Conservation (phyloP, 441 rosid genomes). For the Erodium chrysanthum region DNA sequence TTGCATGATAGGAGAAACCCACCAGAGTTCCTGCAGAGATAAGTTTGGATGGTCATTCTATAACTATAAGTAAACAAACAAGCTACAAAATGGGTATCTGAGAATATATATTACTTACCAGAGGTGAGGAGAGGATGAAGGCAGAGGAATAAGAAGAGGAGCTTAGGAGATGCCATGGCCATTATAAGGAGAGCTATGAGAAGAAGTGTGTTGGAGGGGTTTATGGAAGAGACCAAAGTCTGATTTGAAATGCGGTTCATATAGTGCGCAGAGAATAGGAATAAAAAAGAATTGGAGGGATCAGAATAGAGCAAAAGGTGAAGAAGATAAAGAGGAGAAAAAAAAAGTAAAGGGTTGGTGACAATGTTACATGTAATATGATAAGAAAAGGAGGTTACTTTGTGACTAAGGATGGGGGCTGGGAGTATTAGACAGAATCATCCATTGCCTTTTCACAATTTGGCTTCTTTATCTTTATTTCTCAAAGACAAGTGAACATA, state of each 20-base stretch:
- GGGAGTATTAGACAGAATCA: conserved; percentile 13
- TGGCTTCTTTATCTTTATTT: neutral
- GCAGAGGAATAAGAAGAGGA: conserved; percentile 36
- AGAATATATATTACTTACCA: conserved; percentile 27
- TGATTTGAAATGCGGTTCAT: conserved; percentile 19
- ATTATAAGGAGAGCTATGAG: conserved; percentile 24
- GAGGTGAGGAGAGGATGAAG: conserved; percentile 39
- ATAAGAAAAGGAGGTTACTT: conserved; percentile 43
- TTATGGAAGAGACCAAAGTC: conserved; percentile 23
- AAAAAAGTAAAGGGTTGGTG: conserved; percentile 33
- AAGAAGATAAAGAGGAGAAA: conserved; percentile 16
- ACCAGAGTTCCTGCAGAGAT: conserved; percentile 31
- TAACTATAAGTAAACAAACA: no score
- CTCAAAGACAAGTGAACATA: no score
- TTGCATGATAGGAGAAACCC: conserved; percentile 29
- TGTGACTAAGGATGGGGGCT: conserved; percentile 41
- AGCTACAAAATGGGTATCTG: neutral
- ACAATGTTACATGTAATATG: conserved; percentile 38
- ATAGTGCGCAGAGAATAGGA: conserved; percentile 11
- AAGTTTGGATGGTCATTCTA: no score
- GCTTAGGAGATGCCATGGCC: conserved; percentile 30
- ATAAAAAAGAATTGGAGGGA: neutral
- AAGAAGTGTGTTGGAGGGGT: conserved; percentile 16
- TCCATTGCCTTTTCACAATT: conserved; percentile 8
- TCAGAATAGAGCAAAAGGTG: conserved; percentile 9